These are phyloP conservation scores for Pseudonitzschia pungens DNA, from an alignment of 108 stramenopile species.

Conservation along the genomic window DNA sequence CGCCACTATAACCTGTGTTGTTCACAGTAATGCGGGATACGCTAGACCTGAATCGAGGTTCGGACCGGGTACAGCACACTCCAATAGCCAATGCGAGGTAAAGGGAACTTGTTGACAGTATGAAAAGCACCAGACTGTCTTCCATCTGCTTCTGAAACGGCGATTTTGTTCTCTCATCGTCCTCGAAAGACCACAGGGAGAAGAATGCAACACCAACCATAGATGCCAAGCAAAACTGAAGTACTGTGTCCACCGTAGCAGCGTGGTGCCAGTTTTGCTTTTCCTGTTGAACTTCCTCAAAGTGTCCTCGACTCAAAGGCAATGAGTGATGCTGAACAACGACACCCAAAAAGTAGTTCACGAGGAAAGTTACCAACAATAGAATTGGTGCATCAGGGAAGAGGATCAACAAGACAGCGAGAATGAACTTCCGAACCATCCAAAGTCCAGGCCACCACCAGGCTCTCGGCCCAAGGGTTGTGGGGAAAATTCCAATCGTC, in stretches of 20 bases:
- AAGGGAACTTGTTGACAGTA: not conserved
- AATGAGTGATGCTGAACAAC: constrained; percentile 19
- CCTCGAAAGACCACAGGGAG: not conserved
- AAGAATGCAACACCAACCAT: constrained; percentile 21
- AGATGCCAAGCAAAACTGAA: constrained; percentile 21
- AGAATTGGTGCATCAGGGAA: not conserved
- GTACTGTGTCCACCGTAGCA: constrained; percentile 18
- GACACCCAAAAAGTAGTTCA: constrained; percentile 11
- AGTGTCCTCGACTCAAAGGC: constrained; percentile 5
- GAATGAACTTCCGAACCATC: constrained; percentile 18
- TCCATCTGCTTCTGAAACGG: not conserved
- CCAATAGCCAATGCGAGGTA: constrained; percentile 9
- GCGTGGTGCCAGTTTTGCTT: constrained; percentile 20
- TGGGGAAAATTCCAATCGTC: constrained; percentile 10
- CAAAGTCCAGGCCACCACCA: constrained; percentile 37
- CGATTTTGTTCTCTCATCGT: not conserved
- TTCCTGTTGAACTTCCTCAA: not conserved
- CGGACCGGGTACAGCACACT: not conserved
- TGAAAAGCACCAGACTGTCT: constrained; percentile 1
- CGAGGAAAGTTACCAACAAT: constrained; percentile 23
- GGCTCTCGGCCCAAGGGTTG: not conserved
- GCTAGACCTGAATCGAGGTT: not conserved
- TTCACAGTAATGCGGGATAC: not conserved
- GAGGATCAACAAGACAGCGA: constrained; percentile 17
- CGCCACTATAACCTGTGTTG: no score